Percentiles rank a stretch among this genome's conserved stretches.
phyloP scores from a whole-genome alignment of 164 flowering plant genomes.

The Warburgia ugandensis region DNA sequence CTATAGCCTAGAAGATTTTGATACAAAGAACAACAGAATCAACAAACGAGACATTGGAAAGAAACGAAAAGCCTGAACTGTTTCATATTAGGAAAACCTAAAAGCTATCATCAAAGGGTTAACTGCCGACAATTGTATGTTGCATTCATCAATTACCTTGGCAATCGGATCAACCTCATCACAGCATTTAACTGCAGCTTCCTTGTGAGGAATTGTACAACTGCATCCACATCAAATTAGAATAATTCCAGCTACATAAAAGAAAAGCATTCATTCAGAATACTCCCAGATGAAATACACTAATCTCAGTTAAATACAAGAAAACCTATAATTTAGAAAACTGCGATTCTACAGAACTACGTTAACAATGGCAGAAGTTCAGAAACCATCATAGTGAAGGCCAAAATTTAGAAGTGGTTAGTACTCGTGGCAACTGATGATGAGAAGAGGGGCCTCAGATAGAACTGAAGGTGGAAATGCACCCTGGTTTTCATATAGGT shows the following conservation, averaged over 20 bases:
- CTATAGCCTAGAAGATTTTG: constrained; percentile 55
- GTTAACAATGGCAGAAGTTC: too few species aligned
- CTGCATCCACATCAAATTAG: too few species aligned
- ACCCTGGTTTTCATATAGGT: too few species aligned
- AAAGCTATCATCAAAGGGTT: neutral
- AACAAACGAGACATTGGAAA: neutral
- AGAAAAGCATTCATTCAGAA: too few species aligned
- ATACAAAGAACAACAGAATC: constrained; percentile 1
- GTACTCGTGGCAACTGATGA: too few species aligned
- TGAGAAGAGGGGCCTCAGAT: constrained; percentile 1
- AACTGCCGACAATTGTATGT: neutral
- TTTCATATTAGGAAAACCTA: neutral
- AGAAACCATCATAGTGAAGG: too few species aligned
- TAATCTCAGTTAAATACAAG: too few species aligned
- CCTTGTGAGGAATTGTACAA: constrained; percentile 92
- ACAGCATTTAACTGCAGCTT: constrained; percentile 66
- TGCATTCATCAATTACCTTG: constrained; percentile 41
- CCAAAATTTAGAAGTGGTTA: too few species aligned
- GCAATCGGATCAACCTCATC: constrained; percentile 92
- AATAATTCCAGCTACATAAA: too few species aligned
- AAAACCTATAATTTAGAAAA: too few species aligned
- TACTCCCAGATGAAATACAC: too few species aligned
- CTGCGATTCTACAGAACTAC: too few species aligned
- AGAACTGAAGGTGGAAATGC: neutral
- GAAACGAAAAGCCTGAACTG: neutral